Evolutionary conservation across 352 stramenopile genomes (phyloP).

Genomic region (Halophytophthora batemanensis): DNA sequence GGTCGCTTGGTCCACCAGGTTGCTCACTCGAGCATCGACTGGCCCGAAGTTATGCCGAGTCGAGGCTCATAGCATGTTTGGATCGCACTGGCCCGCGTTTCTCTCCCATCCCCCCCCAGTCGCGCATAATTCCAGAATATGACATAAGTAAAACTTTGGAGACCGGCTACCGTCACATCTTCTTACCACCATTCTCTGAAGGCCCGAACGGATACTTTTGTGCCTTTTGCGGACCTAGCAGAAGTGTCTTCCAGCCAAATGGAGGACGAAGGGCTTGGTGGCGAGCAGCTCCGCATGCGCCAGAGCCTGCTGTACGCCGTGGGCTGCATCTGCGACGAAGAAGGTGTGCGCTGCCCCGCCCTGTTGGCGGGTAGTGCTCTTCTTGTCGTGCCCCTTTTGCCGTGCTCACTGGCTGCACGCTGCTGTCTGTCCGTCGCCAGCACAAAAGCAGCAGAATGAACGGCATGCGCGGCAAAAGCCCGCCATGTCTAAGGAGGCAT

Average conservation of each 20-base stretch:
- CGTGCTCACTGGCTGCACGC: neutral
- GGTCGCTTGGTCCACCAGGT: too few relatives aligned
- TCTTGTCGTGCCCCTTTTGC: neutral
- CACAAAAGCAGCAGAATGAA: slow-evolving; percentile 51
- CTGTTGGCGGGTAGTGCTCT: too few relatives aligned
- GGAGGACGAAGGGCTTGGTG: slow-evolving; percentile 19
- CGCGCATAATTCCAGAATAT: too few relatives aligned
- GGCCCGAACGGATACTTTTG: too few relatives aligned
- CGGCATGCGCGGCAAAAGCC: slow-evolving; percentile 35
- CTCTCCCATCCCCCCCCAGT: too few relatives aligned
- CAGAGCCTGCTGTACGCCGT: slow-evolving; percentile 68
- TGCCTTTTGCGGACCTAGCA: neutral
- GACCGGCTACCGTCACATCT: too few relatives aligned
- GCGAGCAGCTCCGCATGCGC: slow-evolving; percentile 68
- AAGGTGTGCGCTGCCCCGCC: slow-evolving; percentile 31
- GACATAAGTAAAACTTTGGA: too few relatives aligned
- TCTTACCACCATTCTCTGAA: too few relatives aligned
- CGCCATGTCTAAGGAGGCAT: slow-evolving; percentile 56
- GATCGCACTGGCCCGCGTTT: too few relatives aligned
- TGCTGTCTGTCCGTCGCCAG: slow-evolving; percentile 13
- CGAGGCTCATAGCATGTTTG: too few relatives aligned
- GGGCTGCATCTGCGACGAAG: slow-evolving; percentile 62
- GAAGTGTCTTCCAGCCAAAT: neutral
- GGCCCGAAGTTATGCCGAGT: too few relatives aligned
- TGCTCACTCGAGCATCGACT: too few relatives aligned